Conservation (phyloP, 2,329 filamentous ascomycete genomes). For the Trichoderma atroviride region DNA sequence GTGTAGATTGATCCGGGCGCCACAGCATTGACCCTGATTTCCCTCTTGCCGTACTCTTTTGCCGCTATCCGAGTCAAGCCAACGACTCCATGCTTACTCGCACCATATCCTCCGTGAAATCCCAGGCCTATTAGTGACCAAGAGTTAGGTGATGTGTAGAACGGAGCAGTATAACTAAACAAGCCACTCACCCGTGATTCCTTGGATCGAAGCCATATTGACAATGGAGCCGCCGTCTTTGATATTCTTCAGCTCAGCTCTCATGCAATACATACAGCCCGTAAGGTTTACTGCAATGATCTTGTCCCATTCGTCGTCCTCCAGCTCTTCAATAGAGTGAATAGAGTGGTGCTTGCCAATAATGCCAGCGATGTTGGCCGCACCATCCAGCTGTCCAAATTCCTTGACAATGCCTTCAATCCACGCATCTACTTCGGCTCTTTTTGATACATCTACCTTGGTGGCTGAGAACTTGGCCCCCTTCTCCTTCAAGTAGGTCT, state of each 20-base stretch:
- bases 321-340: constrained; percentile 46
- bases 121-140: constrained; percentile 20
- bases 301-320: constrained; percentile 53
- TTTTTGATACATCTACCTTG: constrained; percentile 53
- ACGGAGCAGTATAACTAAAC: not conserved
- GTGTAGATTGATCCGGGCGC: constrained; percentile 54
- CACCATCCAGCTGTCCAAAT: constrained; percentile 57
- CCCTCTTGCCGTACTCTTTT: constrained; percentile 46
- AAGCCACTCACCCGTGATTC: constrained; percentile 46
- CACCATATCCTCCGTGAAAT: constrained; percentile 43
- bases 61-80: constrained; percentile 43
- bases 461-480: constrained; percentile 38
- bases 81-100: constrained; percentile 45
- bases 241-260: constrained; percentile 48
- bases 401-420: constrained; percentile 49
- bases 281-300: constrained; percentile 54
- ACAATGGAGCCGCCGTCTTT: constrained; percentile 58
- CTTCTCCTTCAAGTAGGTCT: constrained; percentile 36
- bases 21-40: constrained; percentile 51
- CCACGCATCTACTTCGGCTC: constrained; percentile 54
- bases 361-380: constrained; percentile 59
- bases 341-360: constrained; percentile 49
- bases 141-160: constrained; percentile 6
- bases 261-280: constrained; percentile 55
- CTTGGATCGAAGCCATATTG: constrained; percentile 54